Conservation (phyloP, 202 grass and related monocot species). For the Carex arenaria region DNA sequence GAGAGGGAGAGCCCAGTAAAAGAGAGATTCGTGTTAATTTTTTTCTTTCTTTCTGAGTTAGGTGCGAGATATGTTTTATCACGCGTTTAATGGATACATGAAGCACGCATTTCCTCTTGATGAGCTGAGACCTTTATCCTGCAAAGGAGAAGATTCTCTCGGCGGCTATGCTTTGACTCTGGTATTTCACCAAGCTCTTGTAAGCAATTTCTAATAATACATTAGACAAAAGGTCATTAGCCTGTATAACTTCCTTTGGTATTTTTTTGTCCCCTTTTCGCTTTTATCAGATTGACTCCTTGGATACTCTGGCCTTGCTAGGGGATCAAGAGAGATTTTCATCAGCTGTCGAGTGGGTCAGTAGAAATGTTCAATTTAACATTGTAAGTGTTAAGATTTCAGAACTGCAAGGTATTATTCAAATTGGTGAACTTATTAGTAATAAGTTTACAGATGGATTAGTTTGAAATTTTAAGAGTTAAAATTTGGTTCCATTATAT, state of each 20-base stretch:
- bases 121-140: slow-evolving; percentile 84
- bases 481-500: slow-evolving; percentile 9
- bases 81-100: slow-evolving; percentile 98
- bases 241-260: slow-evolving; percentile 15
- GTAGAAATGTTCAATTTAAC: slow-evolving; percentile 84
- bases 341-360: slow-evolving; percentile 80
- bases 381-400: slow-evolving; percentile 67
- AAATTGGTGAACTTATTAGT: neutral
- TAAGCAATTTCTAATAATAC: slow-evolving; percentile 5
- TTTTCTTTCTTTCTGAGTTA: slow-evolving; percentile 23
- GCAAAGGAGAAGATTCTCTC: slow-evolving; percentile 91
- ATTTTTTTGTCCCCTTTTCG: neutral
- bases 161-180: slow-evolving; percentile 96
- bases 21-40: neutral
- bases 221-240: slow-evolving; percentile 16
- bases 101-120: slow-evolving; percentile 92
- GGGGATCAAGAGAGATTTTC: slow-evolving; percentile 75
- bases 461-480: neutral
- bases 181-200: slow-evolving; percentile 40
- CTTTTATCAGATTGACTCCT: slow-evolving; percentile 65
- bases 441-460: neutral
- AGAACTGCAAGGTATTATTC: neutral
- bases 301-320: slow-evolving; percentile 89
- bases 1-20: neutral
- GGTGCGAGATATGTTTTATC: slow-evolving; percentile 98